Conservation (phyloP, 116 monocot species). For the Phalaenopsis hybrid region DNA sequence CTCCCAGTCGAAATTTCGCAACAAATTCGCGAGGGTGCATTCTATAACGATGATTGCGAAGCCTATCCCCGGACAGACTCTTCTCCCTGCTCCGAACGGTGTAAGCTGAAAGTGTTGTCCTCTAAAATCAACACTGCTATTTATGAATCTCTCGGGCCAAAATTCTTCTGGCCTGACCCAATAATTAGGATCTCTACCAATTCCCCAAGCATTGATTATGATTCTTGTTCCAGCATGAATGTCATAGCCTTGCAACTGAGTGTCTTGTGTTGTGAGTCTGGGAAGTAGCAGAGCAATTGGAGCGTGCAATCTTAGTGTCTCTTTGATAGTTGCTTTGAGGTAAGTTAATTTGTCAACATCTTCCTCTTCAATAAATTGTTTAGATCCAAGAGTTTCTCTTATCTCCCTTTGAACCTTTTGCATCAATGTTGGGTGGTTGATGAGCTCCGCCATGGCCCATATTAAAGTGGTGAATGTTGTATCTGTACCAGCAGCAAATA, state of each 20-base stretch:
- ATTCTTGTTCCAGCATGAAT: slow-evolving; percentile 13
- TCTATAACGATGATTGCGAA: slow-evolving; percentile 7
- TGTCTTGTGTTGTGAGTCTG: slow-evolving; percentile 1
- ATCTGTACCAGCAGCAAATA: slow-evolving; percentile 4
- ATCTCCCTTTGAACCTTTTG: slow-evolving; percentile 1
- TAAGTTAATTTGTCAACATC: slow-evolving; percentile 4
- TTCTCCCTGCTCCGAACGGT: slow-evolving; percentile 28
- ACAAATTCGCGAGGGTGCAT: slow-evolving; percentile 12
- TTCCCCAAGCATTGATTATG: slow-evolving; percentile 26
- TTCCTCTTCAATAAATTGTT: neutral
- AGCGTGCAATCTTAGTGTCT: slow-evolving; percentile 15
- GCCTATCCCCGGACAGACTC: slow-evolving; percentile 22
- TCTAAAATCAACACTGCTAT: slow-evolving; percentile 11
- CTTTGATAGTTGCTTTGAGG: slow-evolving; percentile 23
- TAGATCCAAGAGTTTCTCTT: neutral
- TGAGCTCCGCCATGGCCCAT: slow-evolving; percentile 13
- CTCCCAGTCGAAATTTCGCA: slow-evolving; percentile 22
- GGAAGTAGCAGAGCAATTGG: slow-evolving; percentile 16
- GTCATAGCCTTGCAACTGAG: slow-evolving; percentile 12
- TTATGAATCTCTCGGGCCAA: slow-evolving; percentile 17
- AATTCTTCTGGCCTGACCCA: slow-evolving; percentile 22
- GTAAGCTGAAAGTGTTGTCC: slow-evolving; percentile 19
- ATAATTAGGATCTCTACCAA: slow-evolving; percentile 10
- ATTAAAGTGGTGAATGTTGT: neutral
- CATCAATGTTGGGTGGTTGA: neutral